Conservation (phyloP, 495 filamentous ascomycete species). For the Penicillium coprophilum region DNA sequence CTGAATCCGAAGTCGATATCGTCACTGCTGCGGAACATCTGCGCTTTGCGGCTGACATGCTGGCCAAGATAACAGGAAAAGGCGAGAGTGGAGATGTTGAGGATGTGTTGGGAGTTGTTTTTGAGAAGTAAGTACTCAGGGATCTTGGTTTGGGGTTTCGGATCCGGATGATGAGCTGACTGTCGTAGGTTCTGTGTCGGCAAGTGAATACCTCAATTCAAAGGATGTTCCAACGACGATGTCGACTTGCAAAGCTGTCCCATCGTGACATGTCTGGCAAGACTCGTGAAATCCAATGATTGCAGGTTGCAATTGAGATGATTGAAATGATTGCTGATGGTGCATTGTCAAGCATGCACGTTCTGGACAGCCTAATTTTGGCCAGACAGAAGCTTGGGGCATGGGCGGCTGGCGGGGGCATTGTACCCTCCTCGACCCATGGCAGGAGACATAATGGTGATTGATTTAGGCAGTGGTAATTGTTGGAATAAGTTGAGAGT, state of each 20-base stretch:
- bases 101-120: constrained; percentile 94
- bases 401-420: constrained; percentile 25
- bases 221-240: background rate
- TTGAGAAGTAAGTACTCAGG: constrained; percentile 75
- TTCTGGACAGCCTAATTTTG: constrained; percentile 4
- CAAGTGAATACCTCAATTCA: constrained; percentile 47
- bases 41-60: constrained; percentile 72
- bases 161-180: constrained; percentile 24
- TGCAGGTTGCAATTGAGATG: background rate
- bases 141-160: constrained; percentile 3
- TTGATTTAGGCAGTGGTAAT: constrained; percentile 1
- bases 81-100: constrained; percentile 91
- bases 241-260: background rate
- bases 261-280: constrained; percentile 13
- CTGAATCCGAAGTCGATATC: constrained; percentile 64
- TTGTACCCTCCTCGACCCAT: constrained; percentile 60
- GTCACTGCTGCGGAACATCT: constrained; percentile 91
- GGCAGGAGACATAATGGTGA: constrained; percentile 2
- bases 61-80: constrained; percentile 84
- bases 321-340: background rate
- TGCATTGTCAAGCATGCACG: background rate
- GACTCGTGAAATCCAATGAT: constrained; percentile 8
- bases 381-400: background rate
- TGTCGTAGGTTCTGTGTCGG: constrained; percentile 65
- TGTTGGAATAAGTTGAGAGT: background rate